These are phyloP conservation scores for Aspergillus sp. DNA, from an alignment of 2,329 filamentous ascomycete species.

Conservation along the genomic window DNA sequence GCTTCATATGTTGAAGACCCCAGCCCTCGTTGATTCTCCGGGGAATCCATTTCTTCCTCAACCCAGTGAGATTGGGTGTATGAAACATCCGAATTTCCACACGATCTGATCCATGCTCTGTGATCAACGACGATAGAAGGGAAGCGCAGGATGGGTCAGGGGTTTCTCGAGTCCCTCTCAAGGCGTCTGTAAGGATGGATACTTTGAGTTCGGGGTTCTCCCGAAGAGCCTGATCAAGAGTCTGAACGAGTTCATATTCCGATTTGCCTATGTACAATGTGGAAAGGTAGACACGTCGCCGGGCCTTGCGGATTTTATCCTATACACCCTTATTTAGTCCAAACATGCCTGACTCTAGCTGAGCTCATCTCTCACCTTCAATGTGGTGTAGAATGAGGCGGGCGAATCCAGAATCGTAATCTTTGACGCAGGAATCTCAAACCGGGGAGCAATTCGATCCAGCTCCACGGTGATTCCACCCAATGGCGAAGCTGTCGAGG, in stretches of 20 bases:
- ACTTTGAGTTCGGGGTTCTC: conserved; percentile 72
- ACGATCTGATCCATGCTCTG: conserved; percentile 75
- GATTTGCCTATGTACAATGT: conserved; percentile 95
- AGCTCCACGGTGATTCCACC: conserved; percentile 66
- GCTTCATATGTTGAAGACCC: conserved; percentile 98
- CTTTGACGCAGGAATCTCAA: conserved; percentile 76
- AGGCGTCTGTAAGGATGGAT: conserved; percentile 84
- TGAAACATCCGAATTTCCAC: conserved; percentile 98
- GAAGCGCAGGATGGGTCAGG: conserved; percentile 84
- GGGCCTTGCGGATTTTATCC: conserved; percentile 76
- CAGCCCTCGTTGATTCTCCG: conserved; percentile 95
- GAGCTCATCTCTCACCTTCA: conserved; percentile 60
- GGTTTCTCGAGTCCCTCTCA: conserved; percentile 86
- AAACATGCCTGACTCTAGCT: conserved; percentile 1
- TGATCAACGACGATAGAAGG: conserved; percentile 74
- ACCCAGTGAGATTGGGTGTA: conserved; percentile 86
- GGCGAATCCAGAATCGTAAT: conserved; percentile 77
- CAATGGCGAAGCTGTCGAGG: conserved; percentile 42
- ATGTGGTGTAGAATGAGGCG: conserved; percentile 80
- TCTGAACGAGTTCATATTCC: conserved; percentile 81
- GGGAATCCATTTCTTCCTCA: conserved; percentile 78
- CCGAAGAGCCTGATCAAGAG: conserved; percentile 68
- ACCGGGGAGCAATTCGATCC: conserved; percentile 84
- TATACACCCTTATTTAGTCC: conserved; percentile 29
- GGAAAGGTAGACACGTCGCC: conserved; percentile 81